phyloP scores from a whole-genome alignment of 2,329 filamentous ascomycete species.

The Trichoderma sp. region DNA sequence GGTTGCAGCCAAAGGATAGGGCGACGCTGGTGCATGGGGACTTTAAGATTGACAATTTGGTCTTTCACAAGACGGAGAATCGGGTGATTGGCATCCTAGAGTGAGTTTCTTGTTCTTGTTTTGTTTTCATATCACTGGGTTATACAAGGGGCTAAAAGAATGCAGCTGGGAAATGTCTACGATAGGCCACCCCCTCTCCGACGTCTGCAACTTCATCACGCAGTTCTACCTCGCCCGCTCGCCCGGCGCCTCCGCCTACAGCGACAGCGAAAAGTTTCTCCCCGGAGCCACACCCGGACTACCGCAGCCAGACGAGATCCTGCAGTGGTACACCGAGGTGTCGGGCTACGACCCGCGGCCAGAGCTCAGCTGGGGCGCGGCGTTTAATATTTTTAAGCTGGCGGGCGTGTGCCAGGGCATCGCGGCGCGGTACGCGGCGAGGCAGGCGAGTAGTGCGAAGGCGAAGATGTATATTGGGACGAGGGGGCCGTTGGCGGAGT shows the following conservation, averaged over 20 bases:
- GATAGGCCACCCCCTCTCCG: slow-evolving; percentile 90
- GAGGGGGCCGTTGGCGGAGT: slow-evolving; percentile 69
- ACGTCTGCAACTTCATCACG: slow-evolving; percentile 72
- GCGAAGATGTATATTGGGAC: slow-evolving; percentile 69
- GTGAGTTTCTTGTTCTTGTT: too few relatives aligned
- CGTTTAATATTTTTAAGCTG: slow-evolving; percentile 60
- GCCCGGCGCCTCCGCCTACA: slow-evolving; percentile 23
- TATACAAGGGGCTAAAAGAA: too few relatives aligned
- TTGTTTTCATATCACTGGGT: too few relatives aligned
- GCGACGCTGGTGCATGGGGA: slow-evolving; percentile 86
- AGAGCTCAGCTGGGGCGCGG: slow-evolving; percentile 59
- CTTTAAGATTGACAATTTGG: slow-evolving; percentile 90
- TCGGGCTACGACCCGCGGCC: slow-evolving; percentile 68
- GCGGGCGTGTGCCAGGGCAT: slow-evolving; percentile 79
- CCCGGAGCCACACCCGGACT: slow-evolving; percentile 65
- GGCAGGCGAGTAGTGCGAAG: slow-evolving; percentile 86
- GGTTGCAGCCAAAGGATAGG: slow-evolving; percentile 71
- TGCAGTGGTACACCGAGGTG: slow-evolving; percentile 42
- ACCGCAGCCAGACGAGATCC: slow-evolving; percentile 40
- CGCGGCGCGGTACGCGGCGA: slow-evolving; percentile 75
- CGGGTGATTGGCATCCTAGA: slow-evolving; percentile 90
- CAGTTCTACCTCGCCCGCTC: slow-evolving; percentile 39
- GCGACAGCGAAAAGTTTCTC: slow-evolving; percentile 52
- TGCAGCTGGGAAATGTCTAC: slow-evolving; percentile 99
- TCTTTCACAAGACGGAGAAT: slow-evolving; percentile 86